A percentile compares a stretch with the other conserved stretches of the same genome.
These are phyloP conservation scores for Syzygium grande DNA, from an alignment of 345 rosid species.

Conservation along the genomic window DNA sequence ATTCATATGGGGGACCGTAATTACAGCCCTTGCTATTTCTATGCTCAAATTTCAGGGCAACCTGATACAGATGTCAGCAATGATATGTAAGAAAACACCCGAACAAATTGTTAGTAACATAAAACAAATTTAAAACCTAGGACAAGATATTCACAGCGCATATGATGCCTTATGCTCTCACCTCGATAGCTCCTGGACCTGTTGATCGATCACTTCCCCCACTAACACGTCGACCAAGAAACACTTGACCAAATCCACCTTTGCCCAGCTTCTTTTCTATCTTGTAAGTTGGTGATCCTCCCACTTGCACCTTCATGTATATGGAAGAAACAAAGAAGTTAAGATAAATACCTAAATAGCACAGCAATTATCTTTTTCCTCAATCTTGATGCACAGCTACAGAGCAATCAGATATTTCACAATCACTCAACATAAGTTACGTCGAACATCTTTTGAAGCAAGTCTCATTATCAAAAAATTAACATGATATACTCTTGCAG, in stretches of 20 bases:
- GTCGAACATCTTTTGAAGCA: not conserved
- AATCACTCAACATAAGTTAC: not conserved
- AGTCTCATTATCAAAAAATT: not conserved
- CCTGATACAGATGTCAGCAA: constrained; percentile 29
- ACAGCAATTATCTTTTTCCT: not conserved
- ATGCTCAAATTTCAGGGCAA: constrained; percentile 96
- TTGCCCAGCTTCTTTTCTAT: constrained; percentile 87
- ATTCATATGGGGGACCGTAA: constrained; percentile 96
- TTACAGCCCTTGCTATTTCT: constrained; percentile 94
- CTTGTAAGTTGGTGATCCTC: constrained; percentile 82
- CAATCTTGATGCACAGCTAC: not conserved
- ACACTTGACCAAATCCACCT: constrained; percentile 99
- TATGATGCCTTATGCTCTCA: constrained; percentile 5
- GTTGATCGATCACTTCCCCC: constrained; percentile 62
- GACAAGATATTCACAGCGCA: not conserved
- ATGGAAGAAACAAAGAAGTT: not conserved
- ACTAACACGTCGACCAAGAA: constrained; percentile 79
- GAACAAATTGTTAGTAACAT: not conserved
- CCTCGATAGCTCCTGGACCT: constrained; percentile 83
- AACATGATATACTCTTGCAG: not conserved
- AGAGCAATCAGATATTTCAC: not conserved
- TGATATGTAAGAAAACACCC: not conserved
- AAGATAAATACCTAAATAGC: not conserved
- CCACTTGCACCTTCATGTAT: constrained; percentile 68
- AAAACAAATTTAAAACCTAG: not conserved